A percentile compares a stretch with the other conserved stretches of the same genome.
Conservation (phyloP, 768 basidiomycete genomes). For the Trametes maxima region DNA sequence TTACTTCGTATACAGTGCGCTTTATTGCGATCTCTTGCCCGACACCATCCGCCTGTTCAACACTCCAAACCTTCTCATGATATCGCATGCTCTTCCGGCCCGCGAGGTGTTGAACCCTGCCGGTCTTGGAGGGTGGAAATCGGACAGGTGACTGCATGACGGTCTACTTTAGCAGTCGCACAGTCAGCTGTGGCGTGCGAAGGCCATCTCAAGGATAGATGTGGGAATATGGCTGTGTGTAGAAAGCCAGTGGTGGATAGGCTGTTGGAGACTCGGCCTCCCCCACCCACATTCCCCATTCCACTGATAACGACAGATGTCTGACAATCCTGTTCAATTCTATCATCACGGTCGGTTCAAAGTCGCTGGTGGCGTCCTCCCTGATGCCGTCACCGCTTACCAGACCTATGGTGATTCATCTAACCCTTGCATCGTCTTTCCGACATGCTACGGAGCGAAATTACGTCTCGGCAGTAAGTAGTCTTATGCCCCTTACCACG, state of each 20-base stretch:
- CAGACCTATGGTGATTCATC: conserved; percentile 29
- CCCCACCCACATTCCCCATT: not conserved
- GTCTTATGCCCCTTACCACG: not conserved
- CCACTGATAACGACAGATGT: not conserved
- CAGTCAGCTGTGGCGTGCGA: not conserved
- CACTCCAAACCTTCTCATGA: too few species aligned
- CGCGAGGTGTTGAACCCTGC: too few species aligned
- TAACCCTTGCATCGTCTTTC: conserved; percentile 32
- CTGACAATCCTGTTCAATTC: conserved; percentile 21
- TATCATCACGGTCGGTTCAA: conserved; percentile 30
- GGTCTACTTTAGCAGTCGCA: not conserved
- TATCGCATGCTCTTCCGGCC: too few species aligned
- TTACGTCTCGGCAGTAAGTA: conserved; percentile 25
- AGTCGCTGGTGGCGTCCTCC: conserved; percentile 29
- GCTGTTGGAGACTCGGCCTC: not conserved
- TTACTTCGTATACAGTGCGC: not conserved
- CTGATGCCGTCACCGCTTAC: conserved; percentile 31
- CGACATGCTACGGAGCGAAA: conserved; percentile 32
- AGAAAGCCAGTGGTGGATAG: not conserved
- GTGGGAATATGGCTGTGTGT: not conserved
- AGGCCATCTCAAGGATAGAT: not conserved
- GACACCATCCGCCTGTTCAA: too few species aligned
- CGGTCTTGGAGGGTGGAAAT: too few species aligned
- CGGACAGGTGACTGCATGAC: not conserved
- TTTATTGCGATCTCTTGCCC: too few species aligned